A percentile compares a stretch with the other conserved stretches of the same genome.
These are phyloP conservation scores for Aspergillus texensis DNA, from an alignment of 2,329 filamentous ascomycete species.

Conservation along the genomic window DNA sequence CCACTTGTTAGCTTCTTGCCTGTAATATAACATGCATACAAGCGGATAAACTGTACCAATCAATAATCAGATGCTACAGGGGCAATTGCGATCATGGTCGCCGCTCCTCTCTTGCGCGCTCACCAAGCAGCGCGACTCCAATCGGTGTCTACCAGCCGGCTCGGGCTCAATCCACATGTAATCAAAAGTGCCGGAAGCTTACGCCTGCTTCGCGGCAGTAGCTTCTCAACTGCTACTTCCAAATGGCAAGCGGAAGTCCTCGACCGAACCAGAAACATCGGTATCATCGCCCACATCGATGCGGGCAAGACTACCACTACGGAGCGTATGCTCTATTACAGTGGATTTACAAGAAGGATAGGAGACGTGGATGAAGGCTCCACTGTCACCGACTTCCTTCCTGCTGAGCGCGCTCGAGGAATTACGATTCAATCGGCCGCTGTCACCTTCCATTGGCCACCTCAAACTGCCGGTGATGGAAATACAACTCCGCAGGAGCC, in stretches of 20 bases:
- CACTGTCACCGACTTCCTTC: slow-evolving; percentile 95
- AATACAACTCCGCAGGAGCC: slow-evolving; percentile 21
- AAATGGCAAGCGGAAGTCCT: slow-evolving; percentile 39
- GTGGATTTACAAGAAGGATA: slow-evolving; percentile 82
- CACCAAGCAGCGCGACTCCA: slow-evolving; percentile 25
- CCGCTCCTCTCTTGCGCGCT: slow-evolving; percentile 34
- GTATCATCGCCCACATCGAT: slow-evolving; percentile 98
- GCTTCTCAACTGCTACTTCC: slow-evolving; percentile 32
- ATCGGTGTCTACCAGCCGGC: slow-evolving; percentile 10
- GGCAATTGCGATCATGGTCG: slow-evolving; percentile 29
- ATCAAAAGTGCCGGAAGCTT: neutral
- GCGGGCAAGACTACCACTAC: slow-evolving; percentile 98
- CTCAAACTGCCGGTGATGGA: slow-evolving; percentile 33
- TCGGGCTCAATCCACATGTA: neutral
- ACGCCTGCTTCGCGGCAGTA: slow-evolving; percentile 12
- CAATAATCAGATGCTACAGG: slow-evolving; percentile 9
- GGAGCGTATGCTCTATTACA: slow-evolving; percentile 98
- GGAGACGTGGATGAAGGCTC: slow-evolving; percentile 97
- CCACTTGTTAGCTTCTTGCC: neutral
- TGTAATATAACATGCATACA: slow-evolving; percentile 1
- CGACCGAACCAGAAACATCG: slow-evolving; percentile 83
- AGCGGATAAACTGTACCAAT: neutral
- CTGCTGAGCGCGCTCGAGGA: slow-evolving; percentile 84
- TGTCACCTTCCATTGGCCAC: slow-evolving; percentile 93
- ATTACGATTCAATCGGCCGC: slow-evolving; percentile 98